These are phyloP conservation scores for Ganoderma lucidum DNA, from an alignment of 1,284 basidiomycete species.

Conservation along the genomic window DNA sequence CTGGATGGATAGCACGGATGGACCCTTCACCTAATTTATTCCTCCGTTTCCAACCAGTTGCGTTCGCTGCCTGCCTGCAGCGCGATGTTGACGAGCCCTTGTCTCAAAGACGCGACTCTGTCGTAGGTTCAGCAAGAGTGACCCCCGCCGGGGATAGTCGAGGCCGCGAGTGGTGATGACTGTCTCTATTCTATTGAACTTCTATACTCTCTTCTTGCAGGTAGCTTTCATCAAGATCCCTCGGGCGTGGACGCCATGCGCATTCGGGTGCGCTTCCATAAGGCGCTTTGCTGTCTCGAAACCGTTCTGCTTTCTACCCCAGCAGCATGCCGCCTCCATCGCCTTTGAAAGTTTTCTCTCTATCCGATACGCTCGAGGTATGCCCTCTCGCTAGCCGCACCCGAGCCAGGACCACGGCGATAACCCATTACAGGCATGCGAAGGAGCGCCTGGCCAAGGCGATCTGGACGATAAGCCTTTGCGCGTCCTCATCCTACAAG, in stretches of 20 bases:
- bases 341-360: constrained; percentile 2
- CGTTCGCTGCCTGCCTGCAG: not conserved
- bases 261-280: no score
- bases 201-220: no score
- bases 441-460: constrained; percentile 4
- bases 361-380: constrained; percentile 3
- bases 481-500: constrained; percentile 16
- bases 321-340: not conserved
- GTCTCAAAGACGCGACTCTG: not conserved
- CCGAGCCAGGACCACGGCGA: not conserved
- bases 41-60: not conserved
- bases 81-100: not conserved
- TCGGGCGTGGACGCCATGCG: no score
- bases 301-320: not conserved
- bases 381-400: not conserved
- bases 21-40: not conserved
- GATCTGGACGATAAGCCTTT: constrained; percentile 12
- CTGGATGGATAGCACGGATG: not conserved
- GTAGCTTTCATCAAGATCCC: not conserved
- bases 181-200: no score
- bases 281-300: not conserved
- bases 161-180: not conserved
- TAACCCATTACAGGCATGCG: constrained; percentile 19
- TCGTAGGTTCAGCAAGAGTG: not conserved
- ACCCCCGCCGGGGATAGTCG: not conserved